Base-by-base conservation (phyloP, 805 yeast genomes). In the Zygosaccharomyces bisporus region DNA sequence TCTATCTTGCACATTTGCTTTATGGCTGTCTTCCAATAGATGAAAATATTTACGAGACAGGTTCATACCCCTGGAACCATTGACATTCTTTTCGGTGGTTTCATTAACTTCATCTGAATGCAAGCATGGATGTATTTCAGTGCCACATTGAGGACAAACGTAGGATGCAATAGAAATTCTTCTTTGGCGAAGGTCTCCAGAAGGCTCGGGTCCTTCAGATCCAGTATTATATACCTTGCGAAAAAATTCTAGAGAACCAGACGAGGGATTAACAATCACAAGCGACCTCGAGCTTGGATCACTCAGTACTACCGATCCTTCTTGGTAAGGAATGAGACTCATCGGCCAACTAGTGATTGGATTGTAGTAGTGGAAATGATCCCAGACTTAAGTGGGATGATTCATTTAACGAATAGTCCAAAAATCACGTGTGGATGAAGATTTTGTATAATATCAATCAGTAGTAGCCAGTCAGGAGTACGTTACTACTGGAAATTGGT, bases 131-230 rank as follows among this genome's bases (percentile, higher is more conserved):
- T 51, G 49, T 8, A 62, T 49, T 21, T 60, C 56, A 2, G 62
- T 55, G 4, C 65, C 65, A 50, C 67, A 62, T 20, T 53, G 54
- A 1, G 66, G 66, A 36, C 67, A 62, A 6, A 52, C 44, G 39
- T 51, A 62, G 0, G 61, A 43, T 3, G 66, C 51, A 24, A 58
- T 53, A 7, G 56, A 45, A 12, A 43, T 46, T 13, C 46, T 39
- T 12, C 36, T 27, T 5, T 37, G 32, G 14, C 34, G 34, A 21
- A 30, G 8, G 12, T 27, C 34, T 41, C 49, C 33, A 7, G 40
- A 35, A 16, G 31, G 23, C 6, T 33, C 38, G 13, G 31, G 33
- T 17, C 46, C 47, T 12, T 30, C 39, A n/a, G 34, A 12, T 10
- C 41, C 45, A 10, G 49, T 35, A 16, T 46, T 40, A 14, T 44